Percentiles rank a stretch among this genome's conserved stretches.
phyloP scores from a whole-genome alignment of 352 stramenopile genomes.

The Pythium monospermum region DNA sequence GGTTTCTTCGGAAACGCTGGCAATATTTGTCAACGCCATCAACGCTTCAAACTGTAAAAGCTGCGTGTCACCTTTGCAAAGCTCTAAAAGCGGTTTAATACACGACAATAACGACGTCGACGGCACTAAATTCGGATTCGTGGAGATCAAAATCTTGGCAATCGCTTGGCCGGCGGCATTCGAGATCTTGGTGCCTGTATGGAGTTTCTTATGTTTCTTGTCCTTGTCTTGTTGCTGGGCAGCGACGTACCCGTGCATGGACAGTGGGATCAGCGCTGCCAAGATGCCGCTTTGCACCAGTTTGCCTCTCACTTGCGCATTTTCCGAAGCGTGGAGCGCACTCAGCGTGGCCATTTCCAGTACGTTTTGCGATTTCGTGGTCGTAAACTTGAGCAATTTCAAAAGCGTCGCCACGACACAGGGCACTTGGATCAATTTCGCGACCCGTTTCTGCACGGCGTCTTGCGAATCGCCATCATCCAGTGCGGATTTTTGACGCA shows the following conservation, averaged over 20 bases:
- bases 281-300: conserved; percentile 78
- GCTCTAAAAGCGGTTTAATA: conserved; percentile 84
- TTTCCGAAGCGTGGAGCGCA: conserved; percentile 63
- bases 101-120: conserved; percentile 74
- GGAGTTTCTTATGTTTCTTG: conserved; percentile 31
- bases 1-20: conserved; percentile 90
- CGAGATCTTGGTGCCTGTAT: conserved; percentile 77
- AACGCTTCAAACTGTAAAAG: conserved; percentile 90
- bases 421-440: conserved; percentile 37
- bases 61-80: conserved; percentile 94
- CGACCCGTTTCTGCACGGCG: conserved; percentile 56
- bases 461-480: conserved; percentile 87
- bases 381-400: conserved; percentile 72
- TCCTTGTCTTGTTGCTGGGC: conserved; percentile 12
- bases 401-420: conserved; percentile 70
- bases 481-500: conserved; percentile 92
- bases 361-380: conserved; percentile 71
- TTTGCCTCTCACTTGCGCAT: conserved; percentile 56
- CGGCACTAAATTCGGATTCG: conserved; percentile 90
- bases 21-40: conserved; percentile 98
- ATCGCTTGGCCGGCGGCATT: conserved; percentile 89
- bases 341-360: conserved; percentile 71
- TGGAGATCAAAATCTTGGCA: conserved; percentile 96
- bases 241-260: conserved; percentile 37
- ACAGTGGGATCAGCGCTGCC: conserved; percentile 63